Base-by-base conservation (phyloP, 164 flowering plant species). In the Stephania cephalantha region DNA sequence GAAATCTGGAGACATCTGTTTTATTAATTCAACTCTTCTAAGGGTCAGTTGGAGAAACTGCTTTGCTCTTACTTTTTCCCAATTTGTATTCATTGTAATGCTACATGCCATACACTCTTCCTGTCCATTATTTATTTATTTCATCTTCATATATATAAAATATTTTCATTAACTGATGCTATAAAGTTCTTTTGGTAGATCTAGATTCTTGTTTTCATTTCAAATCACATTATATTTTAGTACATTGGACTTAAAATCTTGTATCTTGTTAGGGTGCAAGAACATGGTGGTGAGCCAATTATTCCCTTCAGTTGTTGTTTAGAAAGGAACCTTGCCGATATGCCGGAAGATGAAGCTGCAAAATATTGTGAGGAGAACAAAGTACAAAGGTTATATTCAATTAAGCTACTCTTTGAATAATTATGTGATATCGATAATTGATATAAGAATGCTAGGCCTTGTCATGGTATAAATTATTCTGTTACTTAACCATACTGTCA, bases 281-380 rank as follows among this genome's bases (percentile, higher is more conserved):
- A 94, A 78, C 99, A 96, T 86, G 99, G 98, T 3, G 97, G 90
- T 73, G 98, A 90, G 78, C 74, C 85, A 71, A 96, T 96, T 70
- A 90, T 96, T 78, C 99, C 98, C 68, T 91, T 96, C 82, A 96
- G 98, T 78, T 85, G 93, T 84, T 86, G 74, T 15, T 82, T 96
- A 58, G 99, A 96, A 83, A 89, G 89, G 78, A 90, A 85, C 78
- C 94, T 96, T 77, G 87, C 90, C 78, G 99, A 96, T 81, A 74
- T 94, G 91, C 81, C 91, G 45, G 90, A 84, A 46, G 94, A 91
- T 79, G 98, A 94, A 85, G 98, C 91, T 75, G 90, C 89, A 69
- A 94, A 91, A 66, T 96, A 96, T 78, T 96, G 97, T 79, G 95
- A 91, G 81, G 97, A 94, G 83, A 96, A 92, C 85, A 90, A 91